phyloP scores from a whole-genome alignment of 495 filamentous ascomycete genomes.

The Annulohypoxylon maeteangense region DNA sequence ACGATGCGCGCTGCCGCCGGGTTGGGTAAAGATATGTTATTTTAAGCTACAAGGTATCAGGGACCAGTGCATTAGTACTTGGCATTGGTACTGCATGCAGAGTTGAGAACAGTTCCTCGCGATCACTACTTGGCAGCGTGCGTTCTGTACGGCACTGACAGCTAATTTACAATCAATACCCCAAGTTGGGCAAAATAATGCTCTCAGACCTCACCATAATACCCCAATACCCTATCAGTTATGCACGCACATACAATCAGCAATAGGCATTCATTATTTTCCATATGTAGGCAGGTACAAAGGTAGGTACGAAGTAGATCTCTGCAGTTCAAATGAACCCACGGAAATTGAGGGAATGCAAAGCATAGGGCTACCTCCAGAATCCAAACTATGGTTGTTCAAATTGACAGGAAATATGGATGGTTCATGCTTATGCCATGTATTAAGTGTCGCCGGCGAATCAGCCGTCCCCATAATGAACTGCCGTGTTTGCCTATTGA shows the following conservation, averaged over 20 bases:
- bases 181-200: slow-evolving; percentile 15
- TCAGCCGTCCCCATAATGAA: neutral
- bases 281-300: too few species aligned
- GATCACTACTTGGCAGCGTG: slow-evolving; percentile 35
- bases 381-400: neutral
- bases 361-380: neutral
- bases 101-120: slow-evolving; percentile 25
- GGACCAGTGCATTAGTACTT: slow-evolving; percentile 28
- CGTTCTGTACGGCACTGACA: slow-evolving; percentile 11
- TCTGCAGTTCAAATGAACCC: neutral
- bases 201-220: slow-evolving; percentile 36
- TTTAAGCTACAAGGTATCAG: slow-evolving; percentile 27
- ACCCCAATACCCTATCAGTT: neutral
- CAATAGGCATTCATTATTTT: slow-evolving; percentile 10
- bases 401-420: slow-evolving; percentile 29
- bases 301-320: neutral
- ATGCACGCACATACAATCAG: neutral
- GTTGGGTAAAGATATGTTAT: slow-evolving; percentile 39
- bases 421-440: slow-evolving; percentile 19
- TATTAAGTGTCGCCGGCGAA: slow-evolving; percentile 21
- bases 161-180: neutral
- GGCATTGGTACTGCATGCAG: slow-evolving; percentile 36
- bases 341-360: slow-evolving; percentile 11
- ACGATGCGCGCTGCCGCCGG: slow-evolving; percentile 22
- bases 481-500: slow-evolving; percentile 5